Base-by-base conservation (phyloP, 805 yeast species). In the Maudiozyma barnettii region DNA sequence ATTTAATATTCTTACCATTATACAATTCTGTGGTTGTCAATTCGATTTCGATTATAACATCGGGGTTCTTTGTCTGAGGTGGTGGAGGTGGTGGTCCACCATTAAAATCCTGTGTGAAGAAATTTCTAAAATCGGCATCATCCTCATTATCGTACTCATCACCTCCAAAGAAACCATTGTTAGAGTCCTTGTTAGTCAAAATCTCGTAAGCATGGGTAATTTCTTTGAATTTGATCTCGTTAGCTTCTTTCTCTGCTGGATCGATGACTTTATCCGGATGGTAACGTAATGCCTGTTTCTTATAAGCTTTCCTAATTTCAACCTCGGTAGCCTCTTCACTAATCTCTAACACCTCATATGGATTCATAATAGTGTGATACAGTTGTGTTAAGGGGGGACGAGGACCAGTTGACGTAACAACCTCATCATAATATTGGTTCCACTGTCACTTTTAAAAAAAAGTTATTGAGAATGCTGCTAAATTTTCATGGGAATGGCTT, bases 231-330 rank as follows among this genome's bases (percentile, higher is more conserved):
- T 74, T 77, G 51, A 75, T 69, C 64, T 88, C 97, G 3, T 95
- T 84, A 18, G 70, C 77, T 14, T 73, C 82, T 49, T 93, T 71
- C 43, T 67, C 65, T 20, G 78, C 79, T 9, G 76, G 78, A 53
- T 79, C 86, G 0, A 78, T 62, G 1, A 79, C 89, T 61, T 93
- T 91, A 64, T 91, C 98, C 0, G 98, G 98, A 65, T 91, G 98
- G 57, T 81, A 78, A 50, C 72, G 70, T 37, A 91, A 72, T 10
- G 98, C 98, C 43, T 88, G 73, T 55, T 81, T 84, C 54, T 95
- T 75, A 66, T 87, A 91, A 0, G 96, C 95, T 63, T 77, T 81
- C 56, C 82, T 82, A 61, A 91, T 86, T 52, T 90, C 96, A 1
- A 67, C 68, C 30, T 77, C 66, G 1, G 87, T 67, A 0, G 96